Conservation (phyloP, 345 rosid species). For the Citropsis articulata region DNA sequence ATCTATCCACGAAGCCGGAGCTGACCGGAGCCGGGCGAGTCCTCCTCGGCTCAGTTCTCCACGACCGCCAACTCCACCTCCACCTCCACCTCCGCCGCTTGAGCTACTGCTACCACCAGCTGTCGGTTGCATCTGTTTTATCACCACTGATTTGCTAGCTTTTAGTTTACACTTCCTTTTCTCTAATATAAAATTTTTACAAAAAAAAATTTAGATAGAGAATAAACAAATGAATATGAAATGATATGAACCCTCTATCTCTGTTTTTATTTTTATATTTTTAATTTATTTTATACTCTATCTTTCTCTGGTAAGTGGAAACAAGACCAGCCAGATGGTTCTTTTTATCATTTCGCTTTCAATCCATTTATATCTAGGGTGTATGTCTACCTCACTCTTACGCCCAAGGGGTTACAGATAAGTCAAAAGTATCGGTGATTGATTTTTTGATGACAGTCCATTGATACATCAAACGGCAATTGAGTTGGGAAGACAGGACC, state of each 20-base stretch:
- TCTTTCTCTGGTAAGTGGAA: not conserved
- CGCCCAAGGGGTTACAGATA: too few species aligned
- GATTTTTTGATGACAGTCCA: not conserved
- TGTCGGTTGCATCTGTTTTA: constrained; percentile 57
- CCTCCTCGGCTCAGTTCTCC: constrained; percentile 46
- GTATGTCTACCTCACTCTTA: not conserved
- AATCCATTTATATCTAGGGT: not conserved
- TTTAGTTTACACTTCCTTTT: not conserved
- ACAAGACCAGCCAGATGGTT: not conserved
- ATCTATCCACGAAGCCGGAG: constrained; percentile 75
- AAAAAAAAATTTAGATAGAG: not conserved
- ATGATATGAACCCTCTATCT: not conserved
- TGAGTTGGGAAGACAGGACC: not conserved
- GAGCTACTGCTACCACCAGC: constrained; percentile 45
- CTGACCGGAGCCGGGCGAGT: constrained; percentile 64
- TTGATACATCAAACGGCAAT: not conserved
- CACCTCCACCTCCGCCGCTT: constrained; percentile 18
- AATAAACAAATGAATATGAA: not conserved
- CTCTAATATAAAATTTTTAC: too few species aligned
- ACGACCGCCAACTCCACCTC: constrained; percentile 28
- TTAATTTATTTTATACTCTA: too few species aligned
- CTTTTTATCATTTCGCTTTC: not conserved
- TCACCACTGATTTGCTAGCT: constrained; percentile 9
- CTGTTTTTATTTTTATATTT: not conserved
- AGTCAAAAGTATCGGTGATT: not conserved